Evolutionary conservation across 2,329 filamentous ascomycete genomes (phyloP), one percentile per base, ranked within the genome.

Genomic region (Alternaria conjuncta): DNA sequence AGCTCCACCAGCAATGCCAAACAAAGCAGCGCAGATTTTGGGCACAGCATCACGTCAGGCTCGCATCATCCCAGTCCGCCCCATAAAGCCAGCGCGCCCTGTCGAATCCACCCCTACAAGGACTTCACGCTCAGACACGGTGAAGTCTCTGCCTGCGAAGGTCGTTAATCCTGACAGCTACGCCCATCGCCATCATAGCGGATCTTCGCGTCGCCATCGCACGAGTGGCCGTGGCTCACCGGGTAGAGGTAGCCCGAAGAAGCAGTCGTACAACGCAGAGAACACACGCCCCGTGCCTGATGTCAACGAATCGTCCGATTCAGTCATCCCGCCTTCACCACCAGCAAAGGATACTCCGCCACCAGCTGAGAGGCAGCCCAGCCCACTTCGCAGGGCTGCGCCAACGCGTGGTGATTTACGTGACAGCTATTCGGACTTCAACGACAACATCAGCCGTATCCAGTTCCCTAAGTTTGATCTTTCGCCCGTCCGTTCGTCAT

Each of bases 271-370:
- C n/a, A 49, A 61, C 41, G 45, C 26, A 32, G 60, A 64, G 45
- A 59, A 64, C 8, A 51, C 18, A 13, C 54, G 57, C 6, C 63
- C 43, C 9, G 43, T 50, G 18, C 21, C 47, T 5, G 11, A 45
- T n/a, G 10, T 53, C 18, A 60, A 51, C 5, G 25, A 57, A 6
- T 67, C 69, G 1, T 57, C 61, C 18, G 67, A 68, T n/a, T 66
- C 63, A 20, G 55, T 60, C 9, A 30, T 58, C 10, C 74, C 81
- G 12, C 82, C 82, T 6, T 83, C 81, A 3, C 82, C 82, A 20
- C 82, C 81, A 6, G 73, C 78, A 13, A 84, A 84, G 60, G 79
- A 83, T 61, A 84, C 82, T 0, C 82, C 82, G 30, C 51, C 45
- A 53, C 20, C 30, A 68, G 63, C 32, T 21, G 58, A 32, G 1